A percentile compares a stretch with the other conserved stretches of the same genome.
phyloP scores from a whole-genome alignment of 2,329 filamentous ascomycete species.

The Diaporthe ampelina region DNA sequence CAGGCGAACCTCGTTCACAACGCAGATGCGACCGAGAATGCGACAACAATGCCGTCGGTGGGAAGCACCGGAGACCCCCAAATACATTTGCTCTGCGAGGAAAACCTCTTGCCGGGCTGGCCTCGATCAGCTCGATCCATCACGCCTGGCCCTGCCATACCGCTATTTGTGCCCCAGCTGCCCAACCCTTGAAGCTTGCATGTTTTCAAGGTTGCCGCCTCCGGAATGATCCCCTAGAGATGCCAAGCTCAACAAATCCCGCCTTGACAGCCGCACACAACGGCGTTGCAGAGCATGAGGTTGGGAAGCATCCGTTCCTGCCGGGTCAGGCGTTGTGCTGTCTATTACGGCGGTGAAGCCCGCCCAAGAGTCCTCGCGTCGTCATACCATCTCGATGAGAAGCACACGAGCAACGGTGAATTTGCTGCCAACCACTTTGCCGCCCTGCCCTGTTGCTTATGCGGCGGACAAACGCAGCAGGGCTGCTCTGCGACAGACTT shows the following conservation, averaged over 20 bases:
- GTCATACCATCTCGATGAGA: conserved; percentile 22
- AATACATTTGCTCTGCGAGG: not conserved
- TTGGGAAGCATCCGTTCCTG: conserved; percentile 10
- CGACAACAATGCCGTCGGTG: conserved; percentile 7
- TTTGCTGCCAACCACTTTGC: conserved; percentile 2
- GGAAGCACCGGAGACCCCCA: conserved; percentile 21
- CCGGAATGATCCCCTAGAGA: conserved; percentile 11
- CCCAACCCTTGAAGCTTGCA: conserved; percentile 32
- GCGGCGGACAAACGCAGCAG: not conserved
- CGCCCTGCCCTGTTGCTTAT: conserved; percentile 3
- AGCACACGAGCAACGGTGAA: not conserved
- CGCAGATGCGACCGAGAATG: not conserved
- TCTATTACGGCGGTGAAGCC: conserved; percentile 24
- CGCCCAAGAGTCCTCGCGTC: conserved; percentile 20
- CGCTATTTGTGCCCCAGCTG: conserved; percentile 15
- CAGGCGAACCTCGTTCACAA: not conserved
- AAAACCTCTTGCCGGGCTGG: not conserved
- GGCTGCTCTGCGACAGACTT: conserved; percentile 34
- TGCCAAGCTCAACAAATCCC: conserved; percentile 4
- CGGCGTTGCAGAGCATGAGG: conserved; percentile 24
- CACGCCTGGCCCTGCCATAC: conserved; percentile 16
- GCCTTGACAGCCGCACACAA: conserved; percentile 31
- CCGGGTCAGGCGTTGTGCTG: conserved; percentile 5
- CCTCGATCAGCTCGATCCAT: conserved; percentile 25
- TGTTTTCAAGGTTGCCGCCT: conserved; percentile 20